phyloP scores from a whole-genome alignment of 2,329 filamentous ascomycete genomes.

The Cladosporium sp. region DNA sequence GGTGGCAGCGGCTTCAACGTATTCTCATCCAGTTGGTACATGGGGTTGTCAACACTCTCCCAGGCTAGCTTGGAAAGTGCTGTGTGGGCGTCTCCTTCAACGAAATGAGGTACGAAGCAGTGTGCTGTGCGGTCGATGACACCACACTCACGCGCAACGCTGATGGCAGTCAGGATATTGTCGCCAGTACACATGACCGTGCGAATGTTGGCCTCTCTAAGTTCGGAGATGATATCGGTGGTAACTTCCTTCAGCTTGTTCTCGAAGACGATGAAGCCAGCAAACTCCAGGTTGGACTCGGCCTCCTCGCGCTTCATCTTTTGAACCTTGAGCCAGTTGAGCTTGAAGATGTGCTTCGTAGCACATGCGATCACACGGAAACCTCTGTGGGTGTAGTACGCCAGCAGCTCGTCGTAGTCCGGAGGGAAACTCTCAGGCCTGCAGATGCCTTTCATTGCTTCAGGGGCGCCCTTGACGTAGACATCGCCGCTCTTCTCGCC shows the following conservation, averaged over 20 bases:
- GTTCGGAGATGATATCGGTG: slow-evolving; percentile 70
- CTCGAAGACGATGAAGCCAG: slow-evolving; percentile 97
- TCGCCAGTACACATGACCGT: slow-evolving; percentile 97
- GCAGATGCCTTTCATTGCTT: slow-evolving; percentile 94
- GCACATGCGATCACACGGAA: slow-evolving; percentile 96
- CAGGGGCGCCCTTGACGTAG: slow-evolving; percentile 93
- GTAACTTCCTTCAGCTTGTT: slow-evolving; percentile 95
- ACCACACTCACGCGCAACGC: slow-evolving; percentile 83
- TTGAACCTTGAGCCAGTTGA: slow-evolving; percentile 90
- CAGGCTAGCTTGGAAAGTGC: slow-evolving; percentile 69
- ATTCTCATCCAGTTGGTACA: slow-evolving; percentile 69
- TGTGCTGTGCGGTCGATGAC: slow-evolving; percentile 74
- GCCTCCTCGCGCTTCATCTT: slow-evolving; percentile 85
- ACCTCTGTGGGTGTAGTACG: slow-evolving; percentile 88
- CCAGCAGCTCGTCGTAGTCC: slow-evolving; percentile 84
- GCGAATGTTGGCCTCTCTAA: slow-evolving; percentile 75
- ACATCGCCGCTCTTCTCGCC: slow-evolving; percentile 77
- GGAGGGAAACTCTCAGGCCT: slow-evolving; percentile 72
- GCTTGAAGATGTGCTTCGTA: slow-evolving; percentile 75
- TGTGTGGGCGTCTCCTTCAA: slow-evolving; percentile 69
- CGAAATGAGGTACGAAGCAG: slow-evolving; percentile 88
- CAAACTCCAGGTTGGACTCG: slow-evolving; percentile 76
- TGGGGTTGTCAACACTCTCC: slow-evolving; percentile 89
- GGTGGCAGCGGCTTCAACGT: slow-evolving; percentile 73
- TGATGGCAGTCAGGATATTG: slow-evolving; percentile 95